phyloP scores from a whole-genome alignment of 306 rosid species.

The Hippophae rhamnoides region DNA sequence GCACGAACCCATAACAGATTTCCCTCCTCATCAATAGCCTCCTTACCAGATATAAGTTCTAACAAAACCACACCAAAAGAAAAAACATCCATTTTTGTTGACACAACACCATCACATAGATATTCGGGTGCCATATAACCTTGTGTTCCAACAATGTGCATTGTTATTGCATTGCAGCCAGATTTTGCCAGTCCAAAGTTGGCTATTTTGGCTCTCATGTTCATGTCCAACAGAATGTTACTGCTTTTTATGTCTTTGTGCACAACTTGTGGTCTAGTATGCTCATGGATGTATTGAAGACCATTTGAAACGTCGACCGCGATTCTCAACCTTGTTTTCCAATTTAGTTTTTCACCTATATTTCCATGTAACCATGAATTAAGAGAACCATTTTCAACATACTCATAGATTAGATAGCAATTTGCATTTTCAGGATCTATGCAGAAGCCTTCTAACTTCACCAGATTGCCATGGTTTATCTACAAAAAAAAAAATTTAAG shows the following conservation, averaged over 20 bases:
- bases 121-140: slow-evolving; percentile 94
- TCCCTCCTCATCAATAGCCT: slow-evolving; percentile 54
- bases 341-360: slow-evolving; percentile 29
- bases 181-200: slow-evolving; percentile 84
- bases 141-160: slow-evolving; percentile 95
- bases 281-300: slow-evolving; percentile 85
- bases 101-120: slow-evolving; percentile 68
- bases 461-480: slow-evolving; percentile 96
- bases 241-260: slow-evolving; percentile 93
- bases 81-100: slow-evolving; percentile 85
- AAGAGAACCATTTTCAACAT: slow-evolving; percentile 75
- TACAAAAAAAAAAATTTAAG: slow-evolving; percentile 18
- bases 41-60: slow-evolving; percentile 66
- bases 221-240: slow-evolving; percentile 73
- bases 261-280: slow-evolving; percentile 85
- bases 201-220: slow-evolving; percentile 88
- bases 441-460: slow-evolving; percentile 92
- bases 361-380: slow-evolving; percentile 60
- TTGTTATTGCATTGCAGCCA: slow-evolving; percentile 85
- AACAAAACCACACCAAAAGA: slow-evolving; percentile 80
- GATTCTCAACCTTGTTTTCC: slow-evolving; percentile 60
- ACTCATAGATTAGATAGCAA: slow-evolving; percentile 79
- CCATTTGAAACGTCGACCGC: slow-evolving; percentile 88
- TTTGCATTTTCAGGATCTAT: slow-evolving; percentile 54
- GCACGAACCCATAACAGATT: slow-evolving; percentile 42